Percentiles rank a stretch among this genome's conserved stretches.
phyloP scores from a whole-genome alignment of 768 basidiomycete genomes.

The Auricularia heimuer region DNA sequence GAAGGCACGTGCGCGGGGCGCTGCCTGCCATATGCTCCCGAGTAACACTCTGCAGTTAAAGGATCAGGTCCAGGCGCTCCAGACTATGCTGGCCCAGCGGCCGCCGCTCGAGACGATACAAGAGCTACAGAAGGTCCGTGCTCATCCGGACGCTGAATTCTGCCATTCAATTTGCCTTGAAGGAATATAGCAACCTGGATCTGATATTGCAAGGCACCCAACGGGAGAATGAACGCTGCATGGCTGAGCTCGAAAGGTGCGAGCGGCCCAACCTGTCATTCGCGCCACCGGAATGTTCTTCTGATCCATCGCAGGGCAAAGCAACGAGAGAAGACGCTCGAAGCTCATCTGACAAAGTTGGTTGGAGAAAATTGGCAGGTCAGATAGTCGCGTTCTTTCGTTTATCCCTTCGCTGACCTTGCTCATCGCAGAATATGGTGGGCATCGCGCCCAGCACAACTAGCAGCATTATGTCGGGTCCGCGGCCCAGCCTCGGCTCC shows the following conservation, averaged over 20 bases:
- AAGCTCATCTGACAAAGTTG: conserved; percentile 57
- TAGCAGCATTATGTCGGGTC: not conserved
- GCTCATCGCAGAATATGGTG: conserved; percentile 2
- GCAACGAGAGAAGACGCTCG: conserved; percentile 66
- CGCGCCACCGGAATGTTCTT: not conserved
- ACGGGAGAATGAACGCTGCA: conserved; percentile 75
- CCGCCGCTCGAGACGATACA: conserved; percentile 62
- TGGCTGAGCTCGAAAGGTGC: conserved; percentile 70
- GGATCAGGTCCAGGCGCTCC: conserved; percentile 50
- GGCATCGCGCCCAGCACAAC: conserved; percentile 1
- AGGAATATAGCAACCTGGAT: conserved; percentile 64
- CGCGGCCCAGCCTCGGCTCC: not conserved
- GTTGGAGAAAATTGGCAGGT: conserved; percentile 83
- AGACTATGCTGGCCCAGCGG: conserved; percentile 54
- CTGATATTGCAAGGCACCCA: conserved; percentile 71
- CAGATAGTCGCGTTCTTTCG: conserved; percentile 9
- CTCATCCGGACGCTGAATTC: no score
- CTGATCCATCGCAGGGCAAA: conserved; percentile 34
- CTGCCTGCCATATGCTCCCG: not conserved
- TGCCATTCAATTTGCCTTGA: no score
- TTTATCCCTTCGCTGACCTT: not conserved
- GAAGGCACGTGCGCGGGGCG: conserved; percentile 32
- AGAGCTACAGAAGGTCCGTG: conserved; percentile 38
- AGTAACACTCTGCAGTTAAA: conserved; percentile 35
- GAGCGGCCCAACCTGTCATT: conserved; percentile 10